Evolutionary conservation across 2,329 filamentous ascomycete genomes (phyloP), one percentile per base, ranked within the genome.

Genomic region (Didymella sp.): DNA sequence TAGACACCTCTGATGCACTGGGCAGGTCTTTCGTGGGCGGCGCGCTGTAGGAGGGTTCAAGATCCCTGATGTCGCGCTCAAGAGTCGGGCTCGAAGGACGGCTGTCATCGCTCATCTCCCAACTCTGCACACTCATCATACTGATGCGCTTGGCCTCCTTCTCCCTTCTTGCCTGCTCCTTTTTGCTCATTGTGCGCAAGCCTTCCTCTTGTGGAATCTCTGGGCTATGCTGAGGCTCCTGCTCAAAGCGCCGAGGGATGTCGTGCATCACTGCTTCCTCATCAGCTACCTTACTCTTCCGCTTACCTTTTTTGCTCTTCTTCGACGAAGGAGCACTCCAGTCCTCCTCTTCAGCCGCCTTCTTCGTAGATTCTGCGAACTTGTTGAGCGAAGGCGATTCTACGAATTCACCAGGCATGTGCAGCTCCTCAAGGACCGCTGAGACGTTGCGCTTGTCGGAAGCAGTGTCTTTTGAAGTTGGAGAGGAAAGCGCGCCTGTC

Each of bases 381-480:
- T 53, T 53, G 28, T 8, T 41, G 11, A 50, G 19, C 15, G 52
- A 51, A 8, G 59, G 77, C 40, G 72, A 59, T 6, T 79, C 78
- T 38, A 79, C 73, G 59, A 89, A 92, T 9, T 82, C 78, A 19
- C 88, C 89, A 22, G 88, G 87, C 73, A 89, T 84, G 54, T 84
- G 81, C 40, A 80, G 69, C 13, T 84, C 84, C 65, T 88, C 87
- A 3, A 86, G 83, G 3, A 87, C 87, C 17, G 79, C 78, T 50
- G 66, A 61, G 59, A 66, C 43, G 62, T 75, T 64, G 53, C 62
- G 64, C 58, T 73, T 73, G 15, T 79, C 71, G 59, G 77, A 77
- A 17, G 73, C 75, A 24, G 55, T 64, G 51, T 62, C 72, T 58
- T 63, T 73, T 12, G 58, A 41, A 2, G 51, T 57, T 6, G 59